phyloP scores from a whole-genome alignment of 306 rosid species.

The Vigna mungo region DNA sequence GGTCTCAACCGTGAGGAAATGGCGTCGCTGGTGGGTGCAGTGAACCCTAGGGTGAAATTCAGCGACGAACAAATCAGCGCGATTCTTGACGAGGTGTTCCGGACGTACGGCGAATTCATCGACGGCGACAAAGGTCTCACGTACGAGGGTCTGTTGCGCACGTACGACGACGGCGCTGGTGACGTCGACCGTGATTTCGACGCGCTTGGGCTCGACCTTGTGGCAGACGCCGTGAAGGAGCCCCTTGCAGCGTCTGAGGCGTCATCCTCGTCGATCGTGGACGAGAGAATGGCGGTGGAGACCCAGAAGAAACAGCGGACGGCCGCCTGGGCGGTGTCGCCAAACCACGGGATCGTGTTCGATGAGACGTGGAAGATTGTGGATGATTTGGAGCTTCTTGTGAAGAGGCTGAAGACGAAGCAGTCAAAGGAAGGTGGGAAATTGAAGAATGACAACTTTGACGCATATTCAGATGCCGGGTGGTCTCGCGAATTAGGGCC shows the following conservation, averaged over 20 bases:
- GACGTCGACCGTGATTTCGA: constrained; percentile 98
- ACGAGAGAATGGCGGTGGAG: constrained; percentile 71
- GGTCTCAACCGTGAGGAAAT: constrained; percentile 91
- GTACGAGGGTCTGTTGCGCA: constrained; percentile 86
- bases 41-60: constrained; percentile 98
- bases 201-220: constrained; percentile 83
- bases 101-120: constrained; percentile 87
- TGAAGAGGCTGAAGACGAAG: constrained; percentile 84
- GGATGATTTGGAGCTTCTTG: constrained; percentile 88
- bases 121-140: constrained; percentile 89
- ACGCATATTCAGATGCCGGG: constrained; percentile 92
- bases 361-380: constrained; percentile 98
- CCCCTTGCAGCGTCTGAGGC: constrained; percentile 68
- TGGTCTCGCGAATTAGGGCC: constrained; percentile 98
- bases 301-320: constrained; percentile 98
- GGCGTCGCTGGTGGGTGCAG: constrained; percentile 97
- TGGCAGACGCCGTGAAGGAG: constrained; percentile 40
- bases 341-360: constrained; percentile 91
- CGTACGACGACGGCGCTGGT: constrained; percentile 98
- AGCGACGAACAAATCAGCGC: constrained; percentile 98
- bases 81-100: constrained; percentile 92
- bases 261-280: constrained; percentile 80
- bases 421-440: constrained; percentile 83
- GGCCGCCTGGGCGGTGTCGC: constrained; percentile 97
- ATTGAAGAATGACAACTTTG: constrained; percentile 76